Evolutionary conservation across 495 filamentous ascomycete species (phyloP).

Genomic region (Tetracladium marchalianum): DNA sequence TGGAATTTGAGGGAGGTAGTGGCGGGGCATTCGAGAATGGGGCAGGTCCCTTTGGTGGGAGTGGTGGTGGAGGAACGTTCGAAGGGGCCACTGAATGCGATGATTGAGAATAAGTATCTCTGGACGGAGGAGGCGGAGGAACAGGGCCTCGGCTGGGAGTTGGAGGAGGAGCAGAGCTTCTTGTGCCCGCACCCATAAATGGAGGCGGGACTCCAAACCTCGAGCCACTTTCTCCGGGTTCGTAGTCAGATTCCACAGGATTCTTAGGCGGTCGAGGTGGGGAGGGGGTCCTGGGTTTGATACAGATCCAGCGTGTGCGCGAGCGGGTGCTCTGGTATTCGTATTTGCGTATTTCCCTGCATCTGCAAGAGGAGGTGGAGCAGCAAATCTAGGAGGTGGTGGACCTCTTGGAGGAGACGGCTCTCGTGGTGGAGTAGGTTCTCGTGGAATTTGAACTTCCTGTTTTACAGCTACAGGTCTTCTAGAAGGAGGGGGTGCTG

Average conservation of each 20-base stretch:
- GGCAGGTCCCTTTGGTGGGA: constrained; percentile 63
- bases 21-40: constrained; percentile 46
- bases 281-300: constrained; percentile 61
- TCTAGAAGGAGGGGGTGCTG: constrained; percentile 72
- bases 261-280: constrained; percentile 84
- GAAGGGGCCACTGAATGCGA: constrained; percentile 28
- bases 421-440: constrained; percentile 48
- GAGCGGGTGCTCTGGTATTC: constrained; percentile 36
- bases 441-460: constrained; percentile 28
- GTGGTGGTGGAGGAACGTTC: constrained; percentile 44
- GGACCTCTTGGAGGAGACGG: constrained; percentile 40
- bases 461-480: constrained; percentile 37
- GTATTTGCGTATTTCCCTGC: constrained; percentile 69
- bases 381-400: constrained; percentile 57
- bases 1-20: constrained; percentile 24
- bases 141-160: constrained; percentile 60
- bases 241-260: constrained; percentile 54
- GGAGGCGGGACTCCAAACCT: constrained; percentile 76
- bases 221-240: constrained; percentile 27
- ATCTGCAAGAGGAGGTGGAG: constrained; percentile 76
- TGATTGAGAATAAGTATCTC: constrained; percentile 30
- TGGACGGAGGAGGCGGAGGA: constrained; percentile 56
- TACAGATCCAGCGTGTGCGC: constrained; percentile 48
- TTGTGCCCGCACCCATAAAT: constrained; percentile 50
- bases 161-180: constrained; percentile 58